Percentiles rank a stretch among this genome's conserved stretches.
These are phyloP conservation scores for Aureobasidium leucospermi DNA, from an alignment of 2,329 filamentous ascomycete species.

Conservation along the genomic window DNA sequence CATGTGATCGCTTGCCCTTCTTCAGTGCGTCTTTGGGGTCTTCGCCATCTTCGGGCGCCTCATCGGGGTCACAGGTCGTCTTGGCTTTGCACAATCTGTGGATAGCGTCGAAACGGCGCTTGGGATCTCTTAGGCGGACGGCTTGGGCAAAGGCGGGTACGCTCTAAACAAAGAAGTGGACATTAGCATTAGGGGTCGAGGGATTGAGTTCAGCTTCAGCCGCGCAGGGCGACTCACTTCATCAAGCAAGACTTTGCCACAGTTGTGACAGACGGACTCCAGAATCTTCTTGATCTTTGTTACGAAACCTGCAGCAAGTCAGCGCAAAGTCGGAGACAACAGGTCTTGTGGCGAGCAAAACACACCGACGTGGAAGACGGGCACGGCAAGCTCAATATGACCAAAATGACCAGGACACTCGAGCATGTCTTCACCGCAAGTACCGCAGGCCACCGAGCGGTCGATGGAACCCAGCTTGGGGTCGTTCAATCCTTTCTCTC, in stretches of 20 bases:
- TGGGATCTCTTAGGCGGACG: slow-evolving; percentile 79
- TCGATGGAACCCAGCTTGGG: slow-evolving; percentile 95
- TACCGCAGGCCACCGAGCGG: slow-evolving; percentile 89
- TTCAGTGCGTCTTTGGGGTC: slow-evolving; percentile 48
- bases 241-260: slow-evolving; percentile 94
- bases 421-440: slow-evolving; percentile 89
- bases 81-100: slow-evolving; percentile 91
- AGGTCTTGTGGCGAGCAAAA: slow-evolving; percentile 14
- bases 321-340: slow-evolving; percentile 6
- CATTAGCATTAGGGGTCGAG: slow-evolving; percentile 25
- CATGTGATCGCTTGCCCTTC: slow-evolving; percentile 51
- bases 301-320: slow-evolving; percentile 69
- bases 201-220: slow-evolving; percentile 3
- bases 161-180: slow-evolving; percentile 50
- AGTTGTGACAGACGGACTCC: slow-evolving; percentile 98
- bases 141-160: slow-evolving; percentile 78
- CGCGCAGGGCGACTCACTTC: slow-evolving; percentile 74
- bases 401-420: slow-evolving; percentile 98
- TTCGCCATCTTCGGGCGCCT: slow-evolving; percentile 58
- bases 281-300: slow-evolving; percentile 99
- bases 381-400: slow-evolving; percentile 94
- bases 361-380: slow-evolving; percentile 79
- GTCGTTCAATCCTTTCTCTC: slow-evolving; percentile 88
- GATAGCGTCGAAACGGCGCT: slow-evolving; percentile 85
- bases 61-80: slow-evolving; percentile 72